A percentile compares a stretch with the other conserved stretches of the same genome.
phyloP scores from a whole-genome alignment of 78 protist species.

The Speleostelium caveatum region DNA sequence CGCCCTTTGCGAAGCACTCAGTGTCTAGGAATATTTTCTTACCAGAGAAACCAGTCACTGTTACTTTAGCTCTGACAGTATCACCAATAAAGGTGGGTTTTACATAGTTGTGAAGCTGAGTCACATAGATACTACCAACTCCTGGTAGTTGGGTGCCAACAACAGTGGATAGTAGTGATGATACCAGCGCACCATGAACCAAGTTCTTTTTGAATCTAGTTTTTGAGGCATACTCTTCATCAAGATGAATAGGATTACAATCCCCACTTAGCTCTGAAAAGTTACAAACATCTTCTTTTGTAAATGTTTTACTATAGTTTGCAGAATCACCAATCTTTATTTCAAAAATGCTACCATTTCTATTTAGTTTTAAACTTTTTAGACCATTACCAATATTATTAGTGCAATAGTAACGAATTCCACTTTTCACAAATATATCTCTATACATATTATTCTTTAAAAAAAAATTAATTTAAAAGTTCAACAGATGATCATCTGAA shows the following conservation, averaged over 20 bases:
- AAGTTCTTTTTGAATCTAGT: slow-evolving; percentile 12
- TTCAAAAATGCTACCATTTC: too few species aligned
- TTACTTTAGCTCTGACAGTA: slow-evolving; percentile 32
- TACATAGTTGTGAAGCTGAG: slow-evolving; percentile 15
- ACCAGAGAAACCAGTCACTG: slow-evolving; percentile 1
- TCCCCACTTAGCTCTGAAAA: slow-evolving; percentile 53
- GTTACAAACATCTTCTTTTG: slow-evolving; percentile 5
- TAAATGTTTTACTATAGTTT: not conserved
- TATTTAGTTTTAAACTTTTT: too few species aligned
- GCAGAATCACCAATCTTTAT: slow-evolving; percentile 41
- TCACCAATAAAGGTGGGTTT: slow-evolving; percentile 56
- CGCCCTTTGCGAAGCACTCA: slow-evolving; percentile 13
- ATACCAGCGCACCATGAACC: slow-evolving; percentile 44
- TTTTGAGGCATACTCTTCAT: slow-evolving; percentile 17
- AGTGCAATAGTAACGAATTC: too few species aligned
- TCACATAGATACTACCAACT: slow-evolving; percentile 45
- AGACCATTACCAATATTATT: too few species aligned
- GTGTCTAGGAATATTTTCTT: slow-evolving; percentile 21
- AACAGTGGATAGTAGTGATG: slow-evolving; percentile 26
- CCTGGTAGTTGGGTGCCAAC: slow-evolving; percentile 28
- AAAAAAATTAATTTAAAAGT: too few species aligned
- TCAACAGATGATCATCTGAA: too few species aligned
- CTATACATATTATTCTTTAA: too few species aligned
- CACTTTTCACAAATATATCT: too few species aligned
- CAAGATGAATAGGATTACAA: slow-evolving; percentile 41